Evolutionary conservation across 1,284 basidiomycete genomes (phyloP).

Genomic region (Caloboletus firmus): DNA sequence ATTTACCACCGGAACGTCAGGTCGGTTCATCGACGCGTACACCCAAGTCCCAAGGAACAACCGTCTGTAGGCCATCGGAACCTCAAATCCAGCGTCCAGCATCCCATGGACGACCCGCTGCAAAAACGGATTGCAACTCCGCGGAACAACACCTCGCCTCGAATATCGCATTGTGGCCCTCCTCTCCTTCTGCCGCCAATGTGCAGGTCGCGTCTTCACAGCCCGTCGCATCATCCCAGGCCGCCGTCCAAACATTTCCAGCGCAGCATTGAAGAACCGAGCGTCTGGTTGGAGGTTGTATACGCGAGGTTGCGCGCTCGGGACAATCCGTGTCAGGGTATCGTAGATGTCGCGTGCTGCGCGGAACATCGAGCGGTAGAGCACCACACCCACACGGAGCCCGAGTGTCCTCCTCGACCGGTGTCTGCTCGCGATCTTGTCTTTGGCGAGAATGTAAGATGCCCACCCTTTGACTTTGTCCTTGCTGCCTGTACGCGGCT

Average conservation of each 20-base stretch:
- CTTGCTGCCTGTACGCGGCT: conserved; percentile 16
- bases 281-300: conserved; percentile 53
- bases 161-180: conserved; percentile 28
- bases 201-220: conserved; percentile 20
- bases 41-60: conserved; percentile 44
- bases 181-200: conserved; percentile 35
- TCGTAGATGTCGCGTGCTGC: conserved; percentile 37
- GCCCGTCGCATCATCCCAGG: conserved; percentile 31
- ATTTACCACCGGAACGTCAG: conserved; percentile 8
- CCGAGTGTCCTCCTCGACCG: conserved; percentile 28
- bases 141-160: conserved; percentile 22
- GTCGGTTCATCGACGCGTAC: conserved; percentile 18
- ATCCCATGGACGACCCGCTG: conserved; percentile 49
- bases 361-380: conserved; percentile 41
- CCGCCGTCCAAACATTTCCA: conserved; percentile 48
- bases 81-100: conserved; percentile 42
- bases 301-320: conserved; percentile 21
- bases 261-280: conserved; percentile 65
- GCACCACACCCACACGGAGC: conserved; percentile 31
- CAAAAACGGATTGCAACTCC: conserved; percentile 42
- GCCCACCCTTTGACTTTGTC: conserved; percentile 42
- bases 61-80: conserved; percentile 48
- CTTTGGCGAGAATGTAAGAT: conserved; percentile 25
- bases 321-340: conserved; percentile 24
- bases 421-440: conserved; percentile 24